Evolutionary conservation across 78 protist genomes (phyloP).

Genomic region (Reticulomyxa filosa): DNA sequence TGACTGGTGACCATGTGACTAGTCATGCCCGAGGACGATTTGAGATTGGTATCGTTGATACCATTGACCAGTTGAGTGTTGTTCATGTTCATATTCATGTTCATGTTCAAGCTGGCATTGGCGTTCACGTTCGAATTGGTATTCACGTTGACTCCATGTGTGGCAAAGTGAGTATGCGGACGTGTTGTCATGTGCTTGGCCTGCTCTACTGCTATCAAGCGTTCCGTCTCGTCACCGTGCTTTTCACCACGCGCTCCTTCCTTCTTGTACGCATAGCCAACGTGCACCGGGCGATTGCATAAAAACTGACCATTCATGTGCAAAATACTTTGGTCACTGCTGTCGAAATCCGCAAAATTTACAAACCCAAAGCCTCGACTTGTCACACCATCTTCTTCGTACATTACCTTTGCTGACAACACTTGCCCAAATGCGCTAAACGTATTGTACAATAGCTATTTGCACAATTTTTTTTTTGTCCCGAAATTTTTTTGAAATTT

Average conservation of each 20-base stretch:
- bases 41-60: no score
- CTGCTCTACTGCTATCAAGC: constrained; percentile 28
- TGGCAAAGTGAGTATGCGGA: no score
- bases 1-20: no score
- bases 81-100: no score
- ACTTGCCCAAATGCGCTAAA: constrained; percentile 81
- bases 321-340: constrained; percentile 40
- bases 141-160: no score
- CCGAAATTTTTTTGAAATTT: no score
- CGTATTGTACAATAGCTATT: constrained; percentile 78
- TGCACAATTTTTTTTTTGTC: constrained; percentile 35
- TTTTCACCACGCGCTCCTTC: constrained; percentile 29
- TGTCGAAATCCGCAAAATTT: constrained; percentile 66
- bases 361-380: constrained; percentile 88
- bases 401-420: constrained; percentile 52
- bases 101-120: no score
- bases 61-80: no score
- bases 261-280: constrained; percentile 49
- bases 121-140: no score
- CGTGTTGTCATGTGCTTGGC: background rate
- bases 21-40: no score
- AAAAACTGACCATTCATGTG: constrained; percentile 39
- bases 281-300: constrained; percentile 17
- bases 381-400: constrained; percentile 67
- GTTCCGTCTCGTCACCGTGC: constrained; percentile 40